Base-by-base conservation (phyloP, 805 yeast species). In the Priceomyces castillae region DNA sequence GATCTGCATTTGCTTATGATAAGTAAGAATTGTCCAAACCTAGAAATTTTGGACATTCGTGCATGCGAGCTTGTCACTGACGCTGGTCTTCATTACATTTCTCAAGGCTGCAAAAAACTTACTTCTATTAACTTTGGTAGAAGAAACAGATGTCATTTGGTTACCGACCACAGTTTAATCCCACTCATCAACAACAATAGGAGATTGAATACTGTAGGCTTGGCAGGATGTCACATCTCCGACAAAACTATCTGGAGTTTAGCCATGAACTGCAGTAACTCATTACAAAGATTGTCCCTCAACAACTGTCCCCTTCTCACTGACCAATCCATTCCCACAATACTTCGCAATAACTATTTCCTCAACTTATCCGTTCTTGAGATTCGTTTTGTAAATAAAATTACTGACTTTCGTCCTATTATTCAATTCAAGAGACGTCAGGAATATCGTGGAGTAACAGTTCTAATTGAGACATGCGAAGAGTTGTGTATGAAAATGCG, bases 11-110 rank as follows among this genome's bases (percentile, higher is more conserved):
- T 90, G 43, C 64, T 69, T 3, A 51, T 63, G 36, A 73, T 89
- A 6, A 72, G 86, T 2, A 64, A 67, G 26, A 54, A 61, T 39
- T 79, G 90, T 51, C 83, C 85, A 7, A 72, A 71, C 31, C 70
- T 90, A 45, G 76, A 75, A 50, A 72, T 75, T 23, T 64, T 90
- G 36, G 97, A 90, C 56, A 64, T 90, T 15, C 71, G 97, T 34
- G 96, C 96, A 0, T 89, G 97, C 64, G 90, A 86, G 46, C 65
- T 69, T 44, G 78, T 90, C 14, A 73, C 88, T 2, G 97, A 90
- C 67, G 65, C 77, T 18, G 92, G 96, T 0, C 65, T 90, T 18
- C 79, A 82, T 45, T 73, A 78, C n/a, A 62, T 90, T 25, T 85
- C 89, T 0, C 59, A 71, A 25, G 63, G 73, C 46, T 89, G 96